Conservation (phyloP, 2,329 filamentous ascomycete genomes). For the Aspergillus viridinutans region DNA sequence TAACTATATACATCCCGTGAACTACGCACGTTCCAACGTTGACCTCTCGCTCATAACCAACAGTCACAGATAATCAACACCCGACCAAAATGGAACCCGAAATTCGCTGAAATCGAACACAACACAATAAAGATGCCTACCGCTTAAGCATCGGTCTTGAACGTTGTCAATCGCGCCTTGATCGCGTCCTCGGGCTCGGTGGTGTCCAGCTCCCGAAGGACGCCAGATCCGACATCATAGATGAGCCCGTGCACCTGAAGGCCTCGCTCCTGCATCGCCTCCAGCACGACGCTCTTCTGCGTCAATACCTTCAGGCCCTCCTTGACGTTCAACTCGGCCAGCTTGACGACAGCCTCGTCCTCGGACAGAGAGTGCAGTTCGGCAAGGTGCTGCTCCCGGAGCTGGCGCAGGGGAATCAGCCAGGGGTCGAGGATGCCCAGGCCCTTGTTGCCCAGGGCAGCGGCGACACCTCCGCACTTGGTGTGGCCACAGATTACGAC, state of each 20-base stretch:
- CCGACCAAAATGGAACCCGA: not conserved
- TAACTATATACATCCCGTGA: not conserved
- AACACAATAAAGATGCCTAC: not conserved
- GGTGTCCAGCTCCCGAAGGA: conserved; percentile 51
- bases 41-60: not conserved
- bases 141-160: conserved; percentile 29
- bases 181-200: conserved; percentile 38
- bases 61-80: not conserved
- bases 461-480: conserved; percentile 55
- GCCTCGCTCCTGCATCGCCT: conserved; percentile 66
- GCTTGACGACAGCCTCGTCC: conserved; percentile 52
- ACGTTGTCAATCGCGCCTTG: conserved; percentile 37
- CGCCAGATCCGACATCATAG: conserved; percentile 61
- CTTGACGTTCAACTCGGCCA: conserved; percentile 75
- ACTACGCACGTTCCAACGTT: not conserved
- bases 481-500: conserved; percentile 61
- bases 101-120: not conserved
- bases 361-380: conserved; percentile 46
- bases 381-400: conserved; percentile 51
- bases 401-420: conserved; percentile 53
- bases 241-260: conserved; percentile 73
- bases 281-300: conserved; percentile 64
- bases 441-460: conserved; percentile 53
- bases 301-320: conserved; percentile 63
- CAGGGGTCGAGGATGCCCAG: conserved; percentile 59